phyloP scores from a whole-genome alignment of 2,329 filamentous ascomycete species.

The Diaporthe nobilis region DNA sequence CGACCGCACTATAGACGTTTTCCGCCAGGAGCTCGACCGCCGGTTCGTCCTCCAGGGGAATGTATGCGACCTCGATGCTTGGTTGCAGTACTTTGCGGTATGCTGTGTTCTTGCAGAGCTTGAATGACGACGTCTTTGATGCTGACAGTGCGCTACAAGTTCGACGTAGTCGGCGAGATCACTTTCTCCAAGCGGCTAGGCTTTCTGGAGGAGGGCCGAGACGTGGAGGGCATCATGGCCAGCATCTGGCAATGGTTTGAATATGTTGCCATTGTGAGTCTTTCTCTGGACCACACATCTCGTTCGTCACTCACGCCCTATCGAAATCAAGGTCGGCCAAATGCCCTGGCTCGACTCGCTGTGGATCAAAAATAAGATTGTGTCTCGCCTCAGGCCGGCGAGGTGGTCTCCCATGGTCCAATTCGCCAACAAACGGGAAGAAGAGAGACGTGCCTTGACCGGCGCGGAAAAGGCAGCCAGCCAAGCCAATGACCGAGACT shows the following conservation, averaged over 20 bases:
- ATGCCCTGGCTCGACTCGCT: slow-evolving; percentile 9
- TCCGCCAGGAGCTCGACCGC: slow-evolving; percentile 19
- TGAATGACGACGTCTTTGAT: neutral
- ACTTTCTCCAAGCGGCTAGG: slow-evolving; percentile 6
- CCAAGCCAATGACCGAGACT: neutral
- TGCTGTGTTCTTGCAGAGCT: neutral
- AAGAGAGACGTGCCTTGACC: slow-evolving; percentile 7
- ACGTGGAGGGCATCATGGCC: slow-evolving; percentile 7
- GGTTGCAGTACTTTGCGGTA: slow-evolving; percentile 35
- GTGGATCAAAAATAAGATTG: slow-evolving; percentile 1
- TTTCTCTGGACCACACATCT: neutral
- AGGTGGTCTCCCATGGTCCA: slow-evolving; percentile 9
- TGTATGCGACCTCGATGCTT: slow-evolving; percentile 3
- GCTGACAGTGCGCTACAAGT: neutral
- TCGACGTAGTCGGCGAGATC: slow-evolving; percentile 10
- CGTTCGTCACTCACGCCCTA: neutral
- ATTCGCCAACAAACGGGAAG: slow-evolving; percentile 3
- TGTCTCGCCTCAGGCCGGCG: neutral
- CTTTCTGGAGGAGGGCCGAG: slow-evolving; percentile 11
- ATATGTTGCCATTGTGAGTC: slow-evolving; percentile 10
- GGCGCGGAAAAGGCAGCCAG: neutral
- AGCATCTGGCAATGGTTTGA: slow-evolving; percentile 10
- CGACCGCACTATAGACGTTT: slow-evolving; percentile 15
- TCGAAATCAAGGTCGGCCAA: neutral
- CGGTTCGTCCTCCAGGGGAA: neutral